These are phyloP conservation scores for Firmiana major DNA, from an alignment of 345 rosid genomes.

Conservation along the genomic window DNA sequence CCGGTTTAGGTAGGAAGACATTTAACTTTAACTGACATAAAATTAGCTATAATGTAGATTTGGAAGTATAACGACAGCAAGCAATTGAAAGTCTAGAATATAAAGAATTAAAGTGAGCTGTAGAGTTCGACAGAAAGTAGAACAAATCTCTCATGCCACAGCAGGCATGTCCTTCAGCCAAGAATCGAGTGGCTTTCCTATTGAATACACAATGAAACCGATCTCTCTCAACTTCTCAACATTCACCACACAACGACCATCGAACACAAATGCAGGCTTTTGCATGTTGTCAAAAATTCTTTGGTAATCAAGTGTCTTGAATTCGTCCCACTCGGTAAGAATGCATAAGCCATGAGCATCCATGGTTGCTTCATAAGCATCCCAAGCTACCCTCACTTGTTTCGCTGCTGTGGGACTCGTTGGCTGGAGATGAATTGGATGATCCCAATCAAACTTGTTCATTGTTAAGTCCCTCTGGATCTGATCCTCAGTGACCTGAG, in stretches of 20 bases:
- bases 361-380: conserved; percentile 67
- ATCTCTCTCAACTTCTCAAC: conserved; percentile 58
- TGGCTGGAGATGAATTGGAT: neutral
- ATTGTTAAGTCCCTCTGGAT: neutral
- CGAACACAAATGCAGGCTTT: conserved; percentile 79
- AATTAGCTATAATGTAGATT: neutral
- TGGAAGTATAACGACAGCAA: neutral
- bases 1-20: neutral
- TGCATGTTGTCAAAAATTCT: conserved; percentile 64
- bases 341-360: conserved; percentile 75
- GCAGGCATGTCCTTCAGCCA: conserved; percentile 11
- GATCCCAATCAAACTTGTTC: neutral
- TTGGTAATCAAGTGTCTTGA: conserved; percentile 66
- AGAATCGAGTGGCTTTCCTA: conserved; percentile 23
- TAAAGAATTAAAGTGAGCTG: too few species aligned
- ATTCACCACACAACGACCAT: conserved; percentile 61
- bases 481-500: neutral
- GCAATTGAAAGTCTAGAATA: neutral
- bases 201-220: conserved; percentile 70
- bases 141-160: neutral
- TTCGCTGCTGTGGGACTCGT: conserved; percentile 24
- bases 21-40: too few species aligned
- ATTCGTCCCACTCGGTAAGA: conserved; percentile 83
- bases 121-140: too few species aligned
- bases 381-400: conserved; percentile 59